Conservation (phyloP, 345 rosid genomes). For the rapeseed (Brassica napus) region DNA sequence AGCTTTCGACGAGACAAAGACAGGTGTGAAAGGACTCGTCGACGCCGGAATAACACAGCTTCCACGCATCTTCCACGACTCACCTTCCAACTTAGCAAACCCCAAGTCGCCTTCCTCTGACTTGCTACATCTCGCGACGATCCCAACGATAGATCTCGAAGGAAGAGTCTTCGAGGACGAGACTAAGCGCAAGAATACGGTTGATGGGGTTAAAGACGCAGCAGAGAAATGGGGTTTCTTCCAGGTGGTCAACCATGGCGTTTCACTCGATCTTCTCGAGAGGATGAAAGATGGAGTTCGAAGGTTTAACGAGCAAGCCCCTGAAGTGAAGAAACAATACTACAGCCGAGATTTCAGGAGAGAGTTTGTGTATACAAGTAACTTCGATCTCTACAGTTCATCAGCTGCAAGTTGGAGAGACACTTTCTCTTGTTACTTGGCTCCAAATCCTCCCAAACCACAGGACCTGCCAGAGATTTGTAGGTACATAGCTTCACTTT, state of each 20-base stretch:
- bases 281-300: slow-evolving; percentile 34
- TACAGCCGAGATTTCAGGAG: slow-evolving; percentile 31
- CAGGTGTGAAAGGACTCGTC: slow-evolving; percentile 44
- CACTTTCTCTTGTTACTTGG: slow-evolving; percentile 28
- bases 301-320: slow-evolving; percentile 32
- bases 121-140: slow-evolving; percentile 1
- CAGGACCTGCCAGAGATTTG: slow-evolving; percentile 41
- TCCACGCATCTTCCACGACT: slow-evolving; percentile 37
- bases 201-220: slow-evolving; percentile 21
- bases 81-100: background rate
- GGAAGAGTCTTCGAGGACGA: background rate
- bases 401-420: slow-evolving; percentile 50
- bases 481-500: slow-evolving; percentile 13
- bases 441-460: slow-evolving; percentile 38
- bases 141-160: slow-evolving; percentile 37
- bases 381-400: slow-evolving; percentile 39
- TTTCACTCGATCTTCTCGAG: slow-evolving; percentile 18
- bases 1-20: slow-evolving; percentile 43
- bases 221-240: slow-evolving; percentile 39
- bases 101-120: background rate
- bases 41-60: slow-evolving; percentile 26
- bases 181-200: background rate
- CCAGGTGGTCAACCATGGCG: slow-evolving; percentile 39
- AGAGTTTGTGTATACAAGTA: slow-evolving; percentile 26
- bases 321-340: slow-evolving; percentile 15